A percentile compares a stretch with the other conserved stretches of the same genome.
Evolutionary conservation across 164 flowering plant genomes (phyloP).

Genomic region (Umbilicus rupestris): DNA sequence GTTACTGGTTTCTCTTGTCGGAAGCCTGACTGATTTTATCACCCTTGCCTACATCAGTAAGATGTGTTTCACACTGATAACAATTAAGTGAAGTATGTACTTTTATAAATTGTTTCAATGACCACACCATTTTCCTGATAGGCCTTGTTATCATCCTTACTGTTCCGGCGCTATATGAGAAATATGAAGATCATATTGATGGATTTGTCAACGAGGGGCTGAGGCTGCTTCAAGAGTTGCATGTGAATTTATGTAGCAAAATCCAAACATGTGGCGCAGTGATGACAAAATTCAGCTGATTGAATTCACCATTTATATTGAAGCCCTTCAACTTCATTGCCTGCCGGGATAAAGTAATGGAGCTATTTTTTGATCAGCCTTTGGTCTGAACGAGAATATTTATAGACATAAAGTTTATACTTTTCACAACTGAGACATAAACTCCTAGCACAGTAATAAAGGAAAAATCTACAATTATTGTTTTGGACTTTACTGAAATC

Average conservation of each 20-base stretch:
- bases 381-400: no score
- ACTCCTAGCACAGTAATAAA: no score
- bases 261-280: slow-evolving; percentile 38
- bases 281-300: slow-evolving; percentile 44
- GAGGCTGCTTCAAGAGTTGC: slow-evolving; percentile 32
- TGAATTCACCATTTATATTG: no score
- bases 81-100: no score
- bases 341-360: no score
- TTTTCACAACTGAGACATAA: no score
- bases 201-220: slow-evolving; percentile 22
- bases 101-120: not conserved
- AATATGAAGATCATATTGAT: slow-evolving; percentile 56
- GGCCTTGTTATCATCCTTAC: slow-evolving; percentile 63
- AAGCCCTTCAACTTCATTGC: no score
- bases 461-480: no score
- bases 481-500: no score
- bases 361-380: no score
- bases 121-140: slow-evolving; percentile 13
- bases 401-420: no score
- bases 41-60: slow-evolving; percentile 68
- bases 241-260: slow-evolving; percentile 25
- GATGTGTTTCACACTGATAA: no score
- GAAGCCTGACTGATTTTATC: slow-evolving; percentile 59
- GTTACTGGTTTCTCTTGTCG: slow-evolving; percentile 47
- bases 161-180: slow-evolving; percentile 68